Evolutionary conservation across 2,329 filamentous ascomycete species (phyloP).

Genomic region (Leptographium wingfieldii): DNA sequence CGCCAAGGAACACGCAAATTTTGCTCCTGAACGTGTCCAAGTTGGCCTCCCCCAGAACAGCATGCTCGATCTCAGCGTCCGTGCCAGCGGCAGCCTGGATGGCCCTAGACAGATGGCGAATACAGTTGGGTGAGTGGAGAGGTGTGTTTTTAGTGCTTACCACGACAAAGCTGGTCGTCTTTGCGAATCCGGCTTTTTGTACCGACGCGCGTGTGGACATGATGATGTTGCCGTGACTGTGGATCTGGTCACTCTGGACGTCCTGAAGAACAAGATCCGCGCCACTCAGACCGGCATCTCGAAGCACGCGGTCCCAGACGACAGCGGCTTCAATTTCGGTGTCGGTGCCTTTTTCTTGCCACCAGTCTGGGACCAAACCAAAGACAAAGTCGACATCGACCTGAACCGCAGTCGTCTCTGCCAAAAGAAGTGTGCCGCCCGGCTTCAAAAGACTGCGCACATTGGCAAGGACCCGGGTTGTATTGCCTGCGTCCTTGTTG

Average conservation of each 20-base stretch:
- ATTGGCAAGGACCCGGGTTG: slow-evolving; percentile 10
- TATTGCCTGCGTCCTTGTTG: slow-evolving; percentile 14
- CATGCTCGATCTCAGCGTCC: not conserved
- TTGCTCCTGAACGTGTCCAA: not conserved
- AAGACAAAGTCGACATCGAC: not conserved
- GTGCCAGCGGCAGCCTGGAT: not conserved
- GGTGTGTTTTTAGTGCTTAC: not conserved
- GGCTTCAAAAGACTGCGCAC: slow-evolving; percentile 16
- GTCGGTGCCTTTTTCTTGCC: not conserved
- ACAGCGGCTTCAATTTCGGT: not conserved
- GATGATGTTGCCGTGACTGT: not conserved
- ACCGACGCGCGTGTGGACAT: not conserved
- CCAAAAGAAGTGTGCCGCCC: slow-evolving; percentile 20
- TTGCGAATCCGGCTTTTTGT: too few relatives aligned
- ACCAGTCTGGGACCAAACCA: not conserved
- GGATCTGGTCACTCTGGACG: too few relatives aligned
- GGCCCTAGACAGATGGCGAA: not conserved
- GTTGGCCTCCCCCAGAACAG: not conserved
- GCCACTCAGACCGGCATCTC: slow-evolving; percentile 10
- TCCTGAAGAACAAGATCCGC: slow-evolving; percentile 4
- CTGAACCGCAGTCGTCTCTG: slow-evolving; percentile 4
- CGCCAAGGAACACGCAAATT: not conserved
- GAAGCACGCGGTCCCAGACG: not conserved
- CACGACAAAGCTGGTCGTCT: not conserved
- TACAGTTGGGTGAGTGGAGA: not conserved